Base-by-base conservation (phyloP, 495 filamentous ascomycete genomes). In the Lasiosphaeriaceae sp. region DNA sequence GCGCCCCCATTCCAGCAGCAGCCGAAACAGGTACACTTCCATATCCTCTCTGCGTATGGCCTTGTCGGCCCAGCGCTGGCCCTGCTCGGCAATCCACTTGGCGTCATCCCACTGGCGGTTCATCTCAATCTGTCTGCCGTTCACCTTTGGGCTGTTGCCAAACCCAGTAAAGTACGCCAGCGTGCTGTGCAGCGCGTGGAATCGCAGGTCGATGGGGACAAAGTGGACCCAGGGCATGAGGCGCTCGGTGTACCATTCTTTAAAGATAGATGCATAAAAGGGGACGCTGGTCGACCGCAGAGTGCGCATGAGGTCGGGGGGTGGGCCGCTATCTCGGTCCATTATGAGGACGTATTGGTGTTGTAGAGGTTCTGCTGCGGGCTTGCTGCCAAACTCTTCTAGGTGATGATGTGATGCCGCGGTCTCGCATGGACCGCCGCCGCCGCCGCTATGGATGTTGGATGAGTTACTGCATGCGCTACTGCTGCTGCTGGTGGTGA, bases 11-110 rank as follows among this genome's bases (percentile, higher is more conserved):
- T 93, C 90, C 41, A 93, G 67, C 55, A 92, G 66, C 56, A 95
- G 64, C 46, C 90, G 71, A 68, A 91, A 93, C 64, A 92, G 77
- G 64, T 93, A 95, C 24, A 92, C 80, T 69, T 90, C 85, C 85
- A 88, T 90, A 66, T 95, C 90, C 72, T 92, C 87, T 59, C 81
- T 85, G 63, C 89, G 76, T 35, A 94, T 56, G 9, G 84, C 88
- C 56, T 75, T 80, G 2, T 71, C 70, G 1, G 83, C 82, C 88
- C 88, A 92, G 54, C 79, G 74, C 35, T 75, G 71, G 2, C 89
- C 88, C 60, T 84, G 66, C 48, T 86, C 80, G 14, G 87, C 86
- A 58, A 95, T 90, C 77, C 68, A 77, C 57, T 70, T 66, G 8
- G 62, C 77, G 47, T 82, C 77, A 7, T 69, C 70, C 41, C 19